Evolutionary conservation across 2,329 filamentous ascomycete species (phyloP).

Genomic region (Colletotrichum caudatum): DNA sequence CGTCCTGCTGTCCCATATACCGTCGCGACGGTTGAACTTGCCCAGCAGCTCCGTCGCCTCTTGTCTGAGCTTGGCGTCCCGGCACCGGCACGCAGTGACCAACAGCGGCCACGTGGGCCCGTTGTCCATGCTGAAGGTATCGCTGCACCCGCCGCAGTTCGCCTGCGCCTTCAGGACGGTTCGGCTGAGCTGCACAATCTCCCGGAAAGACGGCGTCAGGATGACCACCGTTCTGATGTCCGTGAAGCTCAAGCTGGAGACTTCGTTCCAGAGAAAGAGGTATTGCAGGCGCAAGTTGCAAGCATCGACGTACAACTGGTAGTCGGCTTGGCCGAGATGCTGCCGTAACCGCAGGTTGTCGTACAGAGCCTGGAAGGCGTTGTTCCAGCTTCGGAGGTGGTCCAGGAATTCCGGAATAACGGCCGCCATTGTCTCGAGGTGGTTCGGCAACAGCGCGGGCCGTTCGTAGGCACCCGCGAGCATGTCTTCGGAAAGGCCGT

Average conservation of each 20-base stretch:
- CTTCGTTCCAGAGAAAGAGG: conserved; percentile 55
- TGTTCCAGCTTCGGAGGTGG: conserved; percentile 56
- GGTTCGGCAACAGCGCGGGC: conserved; percentile 48
- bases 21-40: conserved; percentile 57
- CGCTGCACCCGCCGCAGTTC: conserved; percentile 40
- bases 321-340: conserved; percentile 44
- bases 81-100: conserved; percentile 55
- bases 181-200: conserved; percentile 54
- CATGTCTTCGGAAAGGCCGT: conserved; percentile 45
- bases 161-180: conserved; percentile 49
- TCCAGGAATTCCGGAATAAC: conserved; percentile 53
- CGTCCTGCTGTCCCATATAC: conserved; percentile 56
- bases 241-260: conserved; percentile 53
- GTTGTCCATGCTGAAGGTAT: conserved; percentile 59
- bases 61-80: conserved; percentile 52
- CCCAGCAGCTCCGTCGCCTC: conserved; percentile 56
- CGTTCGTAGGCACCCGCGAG: conserved; percentile 48
- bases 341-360: conserved; percentile 45
- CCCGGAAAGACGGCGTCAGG: conserved; percentile 57
- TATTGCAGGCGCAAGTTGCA: conserved; percentile 58
- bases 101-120: conserved; percentile 60
- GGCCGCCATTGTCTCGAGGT: conserved; percentile 47
- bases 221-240: conserved; percentile 50
- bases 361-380: conserved; percentile 54
- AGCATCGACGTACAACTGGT: conserved; percentile 50